Evolutionary conservation across 257 asterid species (phyloP).

Genomic region (Solanum piurae): DNA sequence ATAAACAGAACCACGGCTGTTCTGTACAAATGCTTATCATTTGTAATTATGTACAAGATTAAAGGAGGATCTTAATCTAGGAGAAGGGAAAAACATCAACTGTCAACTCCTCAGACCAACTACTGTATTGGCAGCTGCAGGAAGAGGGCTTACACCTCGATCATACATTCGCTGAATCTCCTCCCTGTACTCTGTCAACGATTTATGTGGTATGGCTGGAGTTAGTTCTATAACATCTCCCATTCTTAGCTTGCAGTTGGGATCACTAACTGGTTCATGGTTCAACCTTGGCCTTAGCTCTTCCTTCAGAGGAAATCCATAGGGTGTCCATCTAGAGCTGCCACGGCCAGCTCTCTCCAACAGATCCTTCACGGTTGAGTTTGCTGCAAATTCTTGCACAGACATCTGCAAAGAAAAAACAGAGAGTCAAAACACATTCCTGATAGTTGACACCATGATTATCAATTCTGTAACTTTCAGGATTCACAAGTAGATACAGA

Average conservation of each 20-base stretch:
- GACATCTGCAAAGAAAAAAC: slow-evolving; percentile 63
- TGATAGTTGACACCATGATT: not conserved
- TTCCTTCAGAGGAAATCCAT: slow-evolving; percentile 64
- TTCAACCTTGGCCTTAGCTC: slow-evolving; percentile 81
- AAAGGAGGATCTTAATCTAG: slow-evolving; percentile 1
- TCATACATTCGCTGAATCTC: slow-evolving; percentile 93
- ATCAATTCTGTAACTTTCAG: not conserved
- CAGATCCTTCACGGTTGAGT: slow-evolving; percentile 68
- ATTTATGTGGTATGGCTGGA: slow-evolving; percentile 77
- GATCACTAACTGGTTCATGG: slow-evolving; percentile 57
- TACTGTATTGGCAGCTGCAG: slow-evolving; percentile 20
- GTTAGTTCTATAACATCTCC: slow-evolving; percentile 92
- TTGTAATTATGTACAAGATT: slow-evolving; percentile 37
- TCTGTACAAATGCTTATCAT: slow-evolving; percentile 28
- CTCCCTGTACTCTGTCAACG: slow-evolving; percentile 65
- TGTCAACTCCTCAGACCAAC: slow-evolving; percentile 51
- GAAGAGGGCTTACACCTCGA: slow-evolving; percentile 24
- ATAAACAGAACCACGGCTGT: slow-evolving; percentile 6
- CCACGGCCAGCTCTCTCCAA: slow-evolving; percentile 60
- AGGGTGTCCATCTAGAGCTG: slow-evolving; percentile 46
- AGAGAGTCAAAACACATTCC: not conserved
- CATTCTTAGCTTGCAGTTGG: slow-evolving; percentile 69
- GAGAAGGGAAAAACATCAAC: not conserved
- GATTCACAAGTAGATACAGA: slow-evolving; percentile 4
- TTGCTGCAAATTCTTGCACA: slow-evolving; percentile 72